phyloP scores from a whole-genome alignment of 2,329 filamentous ascomycete genomes.

The Sarocladiaceae sp. region DNA sequence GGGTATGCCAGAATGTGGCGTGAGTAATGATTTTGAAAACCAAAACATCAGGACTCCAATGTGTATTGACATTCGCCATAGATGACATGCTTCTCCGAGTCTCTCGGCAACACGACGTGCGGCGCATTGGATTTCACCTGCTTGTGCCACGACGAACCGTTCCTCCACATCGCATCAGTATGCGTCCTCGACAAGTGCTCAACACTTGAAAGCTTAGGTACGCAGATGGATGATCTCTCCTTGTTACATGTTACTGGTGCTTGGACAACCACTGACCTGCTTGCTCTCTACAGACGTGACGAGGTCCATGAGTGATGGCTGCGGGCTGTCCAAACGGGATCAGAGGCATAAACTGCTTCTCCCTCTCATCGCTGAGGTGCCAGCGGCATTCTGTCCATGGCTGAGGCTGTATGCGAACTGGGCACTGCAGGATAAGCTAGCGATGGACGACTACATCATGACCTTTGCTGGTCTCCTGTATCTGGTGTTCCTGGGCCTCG shows the following conservation, averaged over 20 bases:
- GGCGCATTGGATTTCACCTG: conserved; percentile 19
- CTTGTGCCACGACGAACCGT: conserved; percentile 19
- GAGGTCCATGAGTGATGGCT: conserved; percentile 25
- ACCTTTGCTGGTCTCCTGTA: conserved; percentile 26
- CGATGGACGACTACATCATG: conserved; percentile 34
- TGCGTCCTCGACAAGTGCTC: conserved; percentile 21
- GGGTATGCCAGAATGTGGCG: conserved; percentile 1
- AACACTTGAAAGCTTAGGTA: conserved; percentile 20
- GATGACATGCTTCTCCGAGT: conserved; percentile 3
- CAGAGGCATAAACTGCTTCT: conserved; percentile 25
- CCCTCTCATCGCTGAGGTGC: conserved; percentile 28
- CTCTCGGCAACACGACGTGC: background rate
- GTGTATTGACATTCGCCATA: background rate
- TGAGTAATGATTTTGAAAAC: background rate
- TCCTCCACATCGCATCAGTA: conserved; percentile 14
- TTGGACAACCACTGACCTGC: conserved; percentile 11
- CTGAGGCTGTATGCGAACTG: conserved; percentile 31
- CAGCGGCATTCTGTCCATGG: conserved; percentile 26
- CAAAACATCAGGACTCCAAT: background rate
- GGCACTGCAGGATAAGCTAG: conserved; percentile 22
- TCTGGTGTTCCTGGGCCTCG: conserved; percentile 23
- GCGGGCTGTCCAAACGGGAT: conserved; percentile 23
- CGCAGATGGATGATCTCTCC: conserved; percentile 1
- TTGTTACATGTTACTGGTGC: background rate
- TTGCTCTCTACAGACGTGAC: conserved; percentile 20